Percentiles rank a stretch among this genome's conserved stretches.
Evolutionary conservation across 176 grass and related monocot species (phyloP).

Genomic region (Oryza meyeriana): DNA sequence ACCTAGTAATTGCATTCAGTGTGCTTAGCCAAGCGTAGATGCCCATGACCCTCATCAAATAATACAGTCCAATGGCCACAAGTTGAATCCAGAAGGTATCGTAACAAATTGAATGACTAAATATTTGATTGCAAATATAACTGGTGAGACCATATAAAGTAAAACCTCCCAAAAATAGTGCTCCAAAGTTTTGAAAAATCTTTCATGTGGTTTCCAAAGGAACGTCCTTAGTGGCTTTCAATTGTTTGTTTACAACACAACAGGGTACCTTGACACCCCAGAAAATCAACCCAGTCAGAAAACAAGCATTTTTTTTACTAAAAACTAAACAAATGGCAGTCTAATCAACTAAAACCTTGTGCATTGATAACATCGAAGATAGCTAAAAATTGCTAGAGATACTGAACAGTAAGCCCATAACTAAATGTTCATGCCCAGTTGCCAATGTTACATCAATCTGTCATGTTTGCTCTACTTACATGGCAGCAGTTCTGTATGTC

Average conservation of each 20-base stretch:
- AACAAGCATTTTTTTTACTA: not conserved
- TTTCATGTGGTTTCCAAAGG: not conserved
- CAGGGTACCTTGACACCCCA: not conserved
- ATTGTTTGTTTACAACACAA: not conserved
- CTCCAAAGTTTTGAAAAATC: not conserved
- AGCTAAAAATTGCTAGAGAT: conserved; percentile 1
- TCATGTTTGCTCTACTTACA: not conserved
- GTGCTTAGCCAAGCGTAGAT: not conserved
- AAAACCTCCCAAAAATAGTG: not conserved
- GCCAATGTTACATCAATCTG: not conserved
- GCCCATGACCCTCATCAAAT: not conserved
- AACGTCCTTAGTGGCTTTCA: not conserved
- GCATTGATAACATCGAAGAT: not conserved
- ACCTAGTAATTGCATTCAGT: not conserved
- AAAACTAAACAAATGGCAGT: not conserved
- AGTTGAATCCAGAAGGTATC: not conserved
- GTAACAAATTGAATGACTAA: conserved; percentile 9
- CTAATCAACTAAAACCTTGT: not conserved
- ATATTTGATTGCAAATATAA: not conserved
- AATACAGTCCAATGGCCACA: conserved; percentile 8
- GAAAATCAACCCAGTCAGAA: not conserved
- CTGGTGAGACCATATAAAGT: not conserved
- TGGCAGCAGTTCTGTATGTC: not conserved
- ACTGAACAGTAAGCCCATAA: not conserved
- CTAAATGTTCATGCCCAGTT: not conserved